Percentiles rank a stretch among this genome's conserved stretches.
Conservation (phyloP, 331 rosid genomes). For the Pyrus hybrid region DNA sequence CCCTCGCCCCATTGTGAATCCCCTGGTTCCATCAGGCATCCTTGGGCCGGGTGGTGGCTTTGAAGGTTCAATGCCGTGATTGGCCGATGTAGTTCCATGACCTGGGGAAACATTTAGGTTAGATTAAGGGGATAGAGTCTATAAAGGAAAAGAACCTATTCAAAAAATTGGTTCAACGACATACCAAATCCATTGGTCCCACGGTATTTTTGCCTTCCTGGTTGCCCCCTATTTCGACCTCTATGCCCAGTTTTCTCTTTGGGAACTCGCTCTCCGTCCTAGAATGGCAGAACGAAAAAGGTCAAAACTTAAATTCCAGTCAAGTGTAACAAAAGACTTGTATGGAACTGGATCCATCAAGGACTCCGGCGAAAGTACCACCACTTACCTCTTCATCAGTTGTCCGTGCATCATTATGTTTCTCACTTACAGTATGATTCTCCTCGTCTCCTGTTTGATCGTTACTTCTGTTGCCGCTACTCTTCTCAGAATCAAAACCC, state of each 20-base stretch:
- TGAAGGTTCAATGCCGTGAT: constrained; percentile 49
- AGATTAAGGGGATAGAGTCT: not conserved
- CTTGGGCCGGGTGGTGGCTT: constrained; percentile 96
- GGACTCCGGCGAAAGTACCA: not conserved
- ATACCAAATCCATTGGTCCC: constrained; percentile 72
- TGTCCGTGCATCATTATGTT: constrained; percentile 35
- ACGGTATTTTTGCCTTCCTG: constrained; percentile 59
- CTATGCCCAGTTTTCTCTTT: constrained; percentile 69
- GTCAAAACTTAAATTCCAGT: not conserved
- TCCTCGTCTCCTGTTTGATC: constrained; percentile 57
- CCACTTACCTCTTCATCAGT: constrained; percentile 63
- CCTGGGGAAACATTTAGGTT: constrained; percentile 26
- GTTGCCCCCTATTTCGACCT: constrained; percentile 52
- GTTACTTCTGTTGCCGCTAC: constrained; percentile 27
- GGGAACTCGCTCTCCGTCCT: constrained; percentile 54
- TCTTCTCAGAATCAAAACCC: constrained; percentile 59
- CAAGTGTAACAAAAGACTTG: not conserved
- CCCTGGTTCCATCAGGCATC: constrained; percentile 98
- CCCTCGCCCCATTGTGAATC: constrained; percentile 92
- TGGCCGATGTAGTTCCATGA: constrained; percentile 54
- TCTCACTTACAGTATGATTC: constrained; percentile 50
- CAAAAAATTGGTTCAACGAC: not conserved
- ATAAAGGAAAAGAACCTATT: not conserved
- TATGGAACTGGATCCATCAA: not conserved
- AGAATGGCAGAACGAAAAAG: constrained; percentile 15